Base-by-base conservation (phyloP, 129 eudicot genomes). In the Ambrosia artemisiifolia region DNA sequence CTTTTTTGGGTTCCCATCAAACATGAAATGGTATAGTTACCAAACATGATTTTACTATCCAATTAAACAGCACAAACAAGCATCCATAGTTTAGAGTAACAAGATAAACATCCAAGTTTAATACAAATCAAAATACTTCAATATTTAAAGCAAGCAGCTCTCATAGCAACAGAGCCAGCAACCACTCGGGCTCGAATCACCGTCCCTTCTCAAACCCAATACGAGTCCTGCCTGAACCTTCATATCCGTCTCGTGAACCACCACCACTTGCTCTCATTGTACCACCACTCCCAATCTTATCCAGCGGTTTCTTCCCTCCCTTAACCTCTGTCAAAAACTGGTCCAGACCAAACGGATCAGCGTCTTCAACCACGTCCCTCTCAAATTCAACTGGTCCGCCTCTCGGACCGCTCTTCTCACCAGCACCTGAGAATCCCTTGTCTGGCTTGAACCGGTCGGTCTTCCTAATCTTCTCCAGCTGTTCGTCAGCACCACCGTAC, bases 261-360 rank as follows among this genome's bases (percentile, higher is more conserved):
- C 96, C 96, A 14, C 84, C 98, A 62, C 90, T 83, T 3, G 98
- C 96, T 75, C 82, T 89, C 95, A 89, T 75, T 6, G 98, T 85
- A 46, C 98, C 96, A 14, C 89, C 82, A 42, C 89, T 79, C 16
- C 96, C 98, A 11, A 89, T 78, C 67, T 92, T 92, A 17, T 87
- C 95, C 85, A 88, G 51, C 2, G 88, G 88, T 38, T 89, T 87
- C 72, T 86, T 89, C 19, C 91, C 91, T 24, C 83, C 88, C 74
- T 93, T 93, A 44, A 93, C 88, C 81, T 85, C 83, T 0, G 88
- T 85, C 78, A 93, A 80, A 75, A 87, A 89, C 80, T 89, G 90
- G 67, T 89, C 95, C 84, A 92, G 32, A 75, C 95, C 98, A 65
- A 89, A 92, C 0, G 95, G 95, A 82, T 89, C 98, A 48, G 85